Evolutionary conservation across 2,329 filamentous ascomycete species (phyloP), one percentile per base, ranked within the genome.

Genomic region (Fusarium clavum): DNA sequence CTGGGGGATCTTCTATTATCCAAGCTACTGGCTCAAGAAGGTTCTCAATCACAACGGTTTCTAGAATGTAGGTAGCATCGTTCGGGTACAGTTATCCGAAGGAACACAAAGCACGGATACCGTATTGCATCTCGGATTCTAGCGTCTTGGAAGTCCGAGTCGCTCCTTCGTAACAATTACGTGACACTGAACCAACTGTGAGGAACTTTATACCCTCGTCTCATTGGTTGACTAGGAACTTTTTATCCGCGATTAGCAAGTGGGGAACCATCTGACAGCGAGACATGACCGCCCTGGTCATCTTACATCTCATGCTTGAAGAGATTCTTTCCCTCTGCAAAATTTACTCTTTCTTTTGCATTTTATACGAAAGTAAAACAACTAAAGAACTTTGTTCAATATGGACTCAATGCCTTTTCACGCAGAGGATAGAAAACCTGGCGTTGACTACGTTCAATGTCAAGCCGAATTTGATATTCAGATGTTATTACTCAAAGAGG

Each of bases 401-500:
- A 57, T 57, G 54, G 32, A 57, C 1, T 38, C 20, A 16, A 29
- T 34, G 18, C 44, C 54, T 11, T 49, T 57, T 11, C 45, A 38
- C 13, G 30, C 45, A 12, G 18, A 57, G 24, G 44, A 49, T 29
- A 25, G 30, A 18, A 57, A 57, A 38, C 54, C 54, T 24, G 54
- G 54, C 11, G 54, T 57, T 14, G 54, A 57, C 27, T 57, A 57
- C 24, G 32, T 38, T 27, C 16, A 18, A 24, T 57, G 54, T 8
- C 54, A 57, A 49, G 46, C 46, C 11, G 54, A 57, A 24, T 57
- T 57, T 8, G 22, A 57, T 12, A 10, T 57, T 11, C 54, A 57
- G 14, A 49, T 57, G 54, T 5, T 51, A 22, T 14, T 57, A 29
- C 32, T 57, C 4, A 48, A 57, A 30, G 44, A 57, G 14, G 54